Evolutionary conservation across 306 rosid genomes (phyloP), one percentile per base, ranked within the genome.

Genomic region (Lablab purpureus): DNA sequence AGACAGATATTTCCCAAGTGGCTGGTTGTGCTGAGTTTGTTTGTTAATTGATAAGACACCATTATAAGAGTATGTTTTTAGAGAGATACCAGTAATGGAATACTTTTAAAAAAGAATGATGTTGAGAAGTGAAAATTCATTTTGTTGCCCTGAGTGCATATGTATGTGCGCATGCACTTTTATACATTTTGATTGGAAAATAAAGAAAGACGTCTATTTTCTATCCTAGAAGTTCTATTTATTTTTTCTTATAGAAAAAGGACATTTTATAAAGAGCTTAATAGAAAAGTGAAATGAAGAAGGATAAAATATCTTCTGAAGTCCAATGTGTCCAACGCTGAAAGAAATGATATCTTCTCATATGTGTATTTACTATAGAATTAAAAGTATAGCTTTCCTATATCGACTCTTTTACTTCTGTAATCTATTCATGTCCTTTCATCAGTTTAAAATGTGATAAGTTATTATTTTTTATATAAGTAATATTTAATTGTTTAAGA

Each of bases 1-100:
- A 75, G 54, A 32, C n/a, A 45, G 69, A 82, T 66, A 75, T 37
- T 64, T 28, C 59, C 75, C 6, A 67, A 58, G 45, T 50, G 80
- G 50, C 43, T 79, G 49, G 67, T 64, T 85, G 78, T 52, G 32
- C 65, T 62, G 58, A 54, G 52, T 37, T 76, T 36, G 30, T 73
- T 54, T 58, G 32, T 78, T 46, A 74, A 50, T 75, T 49, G 11
- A 25, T 45, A 71, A 70, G 69, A 69, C 56, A 22, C 62, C 52
- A 47, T 32, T 25, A 15, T 32, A 9, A 30, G 34, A 40, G 55
- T 72, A 17, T 45, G 64, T 65, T 65, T 25, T 25, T 9, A 32
- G 15, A 68, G 51, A 36, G 47, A 47, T 59, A 59, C 77, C 9
- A 21, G 40, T 34, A 49, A 75, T 36, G 66, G 67, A 46, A 47